Evolutionary conservation across 2,329 filamentous ascomycete genomes (phyloP).

Genomic region (Lecanicillium sp.): DNA sequence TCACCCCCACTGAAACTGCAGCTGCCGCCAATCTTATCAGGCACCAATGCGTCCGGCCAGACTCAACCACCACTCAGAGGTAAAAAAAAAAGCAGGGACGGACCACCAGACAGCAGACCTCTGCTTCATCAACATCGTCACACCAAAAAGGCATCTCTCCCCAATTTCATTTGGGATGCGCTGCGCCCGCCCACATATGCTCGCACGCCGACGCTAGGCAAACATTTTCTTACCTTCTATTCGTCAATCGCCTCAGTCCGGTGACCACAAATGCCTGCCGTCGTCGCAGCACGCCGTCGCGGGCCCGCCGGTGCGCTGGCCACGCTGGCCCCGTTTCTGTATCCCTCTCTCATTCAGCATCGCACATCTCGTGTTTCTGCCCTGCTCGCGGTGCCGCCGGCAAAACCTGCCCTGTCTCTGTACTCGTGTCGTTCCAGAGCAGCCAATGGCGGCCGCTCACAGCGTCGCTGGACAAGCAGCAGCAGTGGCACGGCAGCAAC

Average conservation of each 20-base stretch:
- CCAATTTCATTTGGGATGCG: background rate
- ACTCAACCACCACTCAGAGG: too few species aligned
- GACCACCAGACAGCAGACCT: background rate
- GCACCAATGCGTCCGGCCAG: constrained; percentile 8
- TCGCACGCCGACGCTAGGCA: background rate
- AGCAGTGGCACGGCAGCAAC: constrained; percentile 17
- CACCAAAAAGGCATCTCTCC: background rate
- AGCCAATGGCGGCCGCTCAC: background rate
- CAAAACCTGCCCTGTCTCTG: background rate
- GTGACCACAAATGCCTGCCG: constrained; percentile 2
- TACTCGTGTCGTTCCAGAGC: background rate
- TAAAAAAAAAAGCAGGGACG: background rate
- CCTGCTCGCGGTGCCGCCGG: constrained; percentile 8
- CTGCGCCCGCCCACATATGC: background rate
- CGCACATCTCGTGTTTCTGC: background rate
- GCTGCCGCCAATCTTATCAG: background rate
- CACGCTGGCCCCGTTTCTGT: constrained; percentile 38
- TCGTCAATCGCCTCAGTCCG: background rate
- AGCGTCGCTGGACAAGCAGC: constrained; percentile 1
- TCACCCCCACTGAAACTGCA: background rate
- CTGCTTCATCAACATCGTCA: background rate
- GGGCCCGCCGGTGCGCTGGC: constrained; percentile 1
- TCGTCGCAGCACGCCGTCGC: background rate
- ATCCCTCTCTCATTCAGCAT: constrained; percentile 39
- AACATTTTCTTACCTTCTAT: background rate